These are phyloP conservation scores for Trichoderma sp. DNA, from an alignment of 2,329 filamentous ascomycete genomes.

Conservation along the genomic window DNA sequence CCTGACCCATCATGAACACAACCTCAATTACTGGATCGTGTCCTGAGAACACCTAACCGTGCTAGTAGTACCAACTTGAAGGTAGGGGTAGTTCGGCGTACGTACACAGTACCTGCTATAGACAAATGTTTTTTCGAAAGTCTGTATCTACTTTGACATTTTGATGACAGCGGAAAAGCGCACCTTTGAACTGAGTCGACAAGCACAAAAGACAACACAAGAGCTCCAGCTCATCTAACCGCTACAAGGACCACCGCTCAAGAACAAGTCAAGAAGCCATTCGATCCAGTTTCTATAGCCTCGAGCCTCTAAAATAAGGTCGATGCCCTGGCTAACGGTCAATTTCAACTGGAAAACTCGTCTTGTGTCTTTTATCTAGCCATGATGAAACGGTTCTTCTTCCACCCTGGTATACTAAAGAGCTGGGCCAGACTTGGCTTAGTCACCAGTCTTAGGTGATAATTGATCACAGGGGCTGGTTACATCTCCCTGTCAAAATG, in stretches of 20 bases:
- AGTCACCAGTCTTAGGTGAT: background rate
- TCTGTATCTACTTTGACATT: background rate
- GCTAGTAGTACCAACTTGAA: background rate
- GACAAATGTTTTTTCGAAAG: background rate
- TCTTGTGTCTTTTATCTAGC: background rate
- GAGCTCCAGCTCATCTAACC: background rate
- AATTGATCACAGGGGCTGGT: background rate
- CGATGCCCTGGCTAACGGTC: background rate
- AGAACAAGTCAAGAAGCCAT: background rate
- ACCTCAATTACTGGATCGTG: background rate
- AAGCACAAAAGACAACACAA: background rate
- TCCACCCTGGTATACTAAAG: too few relatives aligned
- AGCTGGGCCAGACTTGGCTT: background rate
- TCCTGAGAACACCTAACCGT: background rate
- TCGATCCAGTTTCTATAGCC: background rate
- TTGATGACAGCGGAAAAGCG: background rate
- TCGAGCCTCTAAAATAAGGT: background rate
- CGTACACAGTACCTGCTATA: accelerated
- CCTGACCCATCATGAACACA: background rate
- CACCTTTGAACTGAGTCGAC: background rate
- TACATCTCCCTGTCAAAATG: background rate
- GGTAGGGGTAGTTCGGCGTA: background rate
- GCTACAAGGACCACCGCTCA: background rate
- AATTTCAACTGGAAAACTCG: background rate
- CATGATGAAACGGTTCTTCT: too few relatives aligned